Evolutionary conservation across 2,329 filamentous ascomycete genomes (phyloP), one percentile per base, ranked within the genome.

Genomic region (Geoglossum cookeanum): DNA sequence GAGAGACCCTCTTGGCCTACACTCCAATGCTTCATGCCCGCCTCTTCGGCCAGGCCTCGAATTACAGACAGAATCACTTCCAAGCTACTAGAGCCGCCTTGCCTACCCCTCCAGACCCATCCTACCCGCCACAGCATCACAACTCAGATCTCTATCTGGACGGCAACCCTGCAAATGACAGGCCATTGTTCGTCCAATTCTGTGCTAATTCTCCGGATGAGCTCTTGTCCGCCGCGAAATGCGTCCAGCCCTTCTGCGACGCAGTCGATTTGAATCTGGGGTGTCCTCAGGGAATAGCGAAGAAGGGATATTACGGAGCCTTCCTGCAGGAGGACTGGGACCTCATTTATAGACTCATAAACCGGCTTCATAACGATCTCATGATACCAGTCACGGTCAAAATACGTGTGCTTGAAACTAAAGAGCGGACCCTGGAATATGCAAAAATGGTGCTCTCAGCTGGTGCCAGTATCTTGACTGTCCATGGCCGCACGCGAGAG

Each of bases 1-100:
- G 80, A 51, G 74, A 76, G 57, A 77, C 75, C 27, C 73, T 97
- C 37, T 79, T 97, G 49, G 86, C 88, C 54, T 98, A 98, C 68
- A 88, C 89, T 0, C 92, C 92, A 54, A 98, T 98, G 92, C 79
- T 95, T 61, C 92, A 98, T 69, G 89, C 92, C 2, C 85, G 90
- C 57, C 77, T 97, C 62, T 98, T 94, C 68, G 76, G 77, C 49
- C 85, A 94, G 61, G 82, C 79, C 9, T 73, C 80, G 22, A 83
- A 83, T 60, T 94, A 94, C 70, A 83, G 91, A 63, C 77, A 81
- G 56, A 74, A 81, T 7, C 83, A 92, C 68, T 96, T 97, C 69
- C 85, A 95, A 64, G 81, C 88, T 0, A 76, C 45, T 4, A 27
- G 57, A 35, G 27, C 37, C n/a, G 9, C 22, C 17, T 17, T 58